Evolutionary conservation across 2,329 filamentous ascomycete species (phyloP).

Genomic region (Penicillium psychrosexuale): DNA sequence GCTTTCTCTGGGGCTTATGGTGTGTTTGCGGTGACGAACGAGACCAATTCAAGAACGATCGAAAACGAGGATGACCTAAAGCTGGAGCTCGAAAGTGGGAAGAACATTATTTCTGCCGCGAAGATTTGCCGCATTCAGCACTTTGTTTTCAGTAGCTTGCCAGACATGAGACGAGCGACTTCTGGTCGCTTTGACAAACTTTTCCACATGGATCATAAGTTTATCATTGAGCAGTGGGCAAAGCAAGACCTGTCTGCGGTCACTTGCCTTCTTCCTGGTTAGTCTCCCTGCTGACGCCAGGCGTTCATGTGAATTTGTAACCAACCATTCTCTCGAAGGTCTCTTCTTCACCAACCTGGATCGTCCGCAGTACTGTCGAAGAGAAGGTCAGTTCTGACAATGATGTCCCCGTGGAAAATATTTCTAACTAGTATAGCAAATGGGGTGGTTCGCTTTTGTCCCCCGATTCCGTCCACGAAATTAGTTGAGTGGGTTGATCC

Average conservation of each 20-base stretch:
- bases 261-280: background rate
- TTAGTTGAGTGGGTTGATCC: background rate
- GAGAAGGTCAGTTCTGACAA: too few species aligned
- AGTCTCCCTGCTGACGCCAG: too few species aligned
- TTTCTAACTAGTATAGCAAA: background rate
- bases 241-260: background rate
- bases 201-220: background rate
- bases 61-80: too few species aligned
- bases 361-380: background rate
- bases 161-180: background rate
- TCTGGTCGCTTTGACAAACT: background rate
- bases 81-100: too few species aligned
- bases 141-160: background rate
- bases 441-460: background rate
- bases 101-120: background rate
- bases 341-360: background rate
- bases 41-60: too few species aligned
- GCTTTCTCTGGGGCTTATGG: too few species aligned
- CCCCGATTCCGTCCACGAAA: background rate
- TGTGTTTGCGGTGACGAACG: too few species aligned
- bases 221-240: background rate
- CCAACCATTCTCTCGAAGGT: background rate
- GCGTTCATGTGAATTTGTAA: background rate
- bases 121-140: background rate
- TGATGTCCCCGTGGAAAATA: too few species aligned